Conservation (phyloP, 768 basidiomycete genomes). For the Podaxis sp. region DNA sequence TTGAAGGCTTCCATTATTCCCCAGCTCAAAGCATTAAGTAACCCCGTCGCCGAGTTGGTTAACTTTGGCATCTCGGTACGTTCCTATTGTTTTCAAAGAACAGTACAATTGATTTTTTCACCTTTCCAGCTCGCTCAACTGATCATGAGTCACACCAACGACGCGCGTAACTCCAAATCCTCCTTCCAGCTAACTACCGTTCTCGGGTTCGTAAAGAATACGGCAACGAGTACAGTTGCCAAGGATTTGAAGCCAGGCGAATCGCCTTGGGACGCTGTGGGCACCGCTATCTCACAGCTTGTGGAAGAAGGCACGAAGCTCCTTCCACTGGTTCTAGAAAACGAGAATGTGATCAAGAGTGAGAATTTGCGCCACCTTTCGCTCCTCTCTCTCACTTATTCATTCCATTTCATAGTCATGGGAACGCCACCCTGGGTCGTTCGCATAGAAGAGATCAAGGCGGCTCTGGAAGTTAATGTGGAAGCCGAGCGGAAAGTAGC, state of each 20-base stretch:
- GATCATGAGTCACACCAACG: conserved; percentile 82
- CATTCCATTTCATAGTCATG: conserved; percentile 45
- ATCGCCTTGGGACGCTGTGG: conserved; percentile 78
- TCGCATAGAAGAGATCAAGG: conserved; percentile 81
- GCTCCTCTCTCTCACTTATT: conserved; percentile 1
- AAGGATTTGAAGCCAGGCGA: conserved; percentile 65
- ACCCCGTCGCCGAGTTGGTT: conserved; percentile 75
- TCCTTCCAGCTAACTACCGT: conserved; percentile 76
- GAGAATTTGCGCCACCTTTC: conserved; percentile 24
- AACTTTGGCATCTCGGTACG: conserved; percentile 89
- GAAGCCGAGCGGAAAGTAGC: conserved; percentile 90
- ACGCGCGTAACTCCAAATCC: conserved; percentile 75
- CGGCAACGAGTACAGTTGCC: conserved; percentile 66
- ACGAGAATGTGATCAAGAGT: conserved; percentile 82
- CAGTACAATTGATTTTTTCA: conserved; percentile 1
- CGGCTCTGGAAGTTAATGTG: conserved; percentile 79
- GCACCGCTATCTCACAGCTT: conserved; percentile 66
- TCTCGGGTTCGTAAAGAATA: conserved; percentile 70
- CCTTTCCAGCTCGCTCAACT: conserved; percentile 78
- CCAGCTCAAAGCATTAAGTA: conserved; percentile 71
- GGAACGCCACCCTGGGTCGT: conserved; percentile 84
- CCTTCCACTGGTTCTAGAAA: conserved; percentile 69
- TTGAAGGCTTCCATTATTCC: conserved; percentile 70
- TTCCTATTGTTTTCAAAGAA: conserved; percentile 4
- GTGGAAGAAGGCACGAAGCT: conserved; percentile 70